Evolutionary conservation across 2,329 filamentous ascomycete species (phyloP).

Genomic region (Botrytis paeoniae): DNA sequence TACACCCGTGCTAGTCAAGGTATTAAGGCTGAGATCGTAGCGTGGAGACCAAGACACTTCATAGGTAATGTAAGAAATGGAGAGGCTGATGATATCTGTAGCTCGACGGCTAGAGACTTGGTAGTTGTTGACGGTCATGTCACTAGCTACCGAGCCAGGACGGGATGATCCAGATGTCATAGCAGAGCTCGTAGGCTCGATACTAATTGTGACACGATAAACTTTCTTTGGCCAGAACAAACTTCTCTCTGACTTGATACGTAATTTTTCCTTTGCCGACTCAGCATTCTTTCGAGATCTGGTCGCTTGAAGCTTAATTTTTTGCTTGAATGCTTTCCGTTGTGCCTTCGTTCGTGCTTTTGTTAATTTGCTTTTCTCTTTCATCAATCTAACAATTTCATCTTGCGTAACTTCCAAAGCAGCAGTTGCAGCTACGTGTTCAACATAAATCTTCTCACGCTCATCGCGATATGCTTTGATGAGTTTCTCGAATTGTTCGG

Average conservation of each 20-base stretch:
- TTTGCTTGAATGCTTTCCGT: slow-evolving; percentile 41
- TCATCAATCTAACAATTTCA: slow-evolving; percentile 37
- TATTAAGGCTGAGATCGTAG: slow-evolving; percentile 48
- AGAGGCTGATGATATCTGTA: slow-evolving; percentile 32
- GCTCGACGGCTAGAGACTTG: slow-evolving; percentile 27
- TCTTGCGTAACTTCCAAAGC: slow-evolving; percentile 39
- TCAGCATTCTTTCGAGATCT: slow-evolving; percentile 41
- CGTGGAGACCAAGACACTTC: slow-evolving; percentile 47
- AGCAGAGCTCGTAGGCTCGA: slow-evolving; percentile 46
- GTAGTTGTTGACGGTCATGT: slow-evolving; percentile 28
- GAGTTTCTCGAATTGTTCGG: slow-evolving; percentile 29
- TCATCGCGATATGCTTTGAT: slow-evolving; percentile 32
- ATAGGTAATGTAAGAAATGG: slow-evolving; percentile 37
- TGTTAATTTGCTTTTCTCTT: slow-evolving; percentile 37
- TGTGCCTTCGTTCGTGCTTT: slow-evolving; percentile 34
- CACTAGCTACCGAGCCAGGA: slow-evolving; percentile 44
- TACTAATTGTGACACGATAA: slow-evolving; percentile 50
- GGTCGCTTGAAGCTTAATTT: slow-evolving; percentile 40
- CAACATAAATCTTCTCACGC: slow-evolving; percentile 39
- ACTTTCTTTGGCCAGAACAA: slow-evolving; percentile 50
- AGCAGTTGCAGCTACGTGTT: slow-evolving; percentile 40
- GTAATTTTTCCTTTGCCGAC: slow-evolving; percentile 43
- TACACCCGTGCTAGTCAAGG: slow-evolving; percentile 34
- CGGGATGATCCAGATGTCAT: slow-evolving; percentile 45
- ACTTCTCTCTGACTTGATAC: slow-evolving; percentile 45